These are phyloP conservation scores for Arthrobotrys entomopaga DNA, from an alignment of 2,329 filamentous ascomycete species.

Conservation along the genomic window DNA sequence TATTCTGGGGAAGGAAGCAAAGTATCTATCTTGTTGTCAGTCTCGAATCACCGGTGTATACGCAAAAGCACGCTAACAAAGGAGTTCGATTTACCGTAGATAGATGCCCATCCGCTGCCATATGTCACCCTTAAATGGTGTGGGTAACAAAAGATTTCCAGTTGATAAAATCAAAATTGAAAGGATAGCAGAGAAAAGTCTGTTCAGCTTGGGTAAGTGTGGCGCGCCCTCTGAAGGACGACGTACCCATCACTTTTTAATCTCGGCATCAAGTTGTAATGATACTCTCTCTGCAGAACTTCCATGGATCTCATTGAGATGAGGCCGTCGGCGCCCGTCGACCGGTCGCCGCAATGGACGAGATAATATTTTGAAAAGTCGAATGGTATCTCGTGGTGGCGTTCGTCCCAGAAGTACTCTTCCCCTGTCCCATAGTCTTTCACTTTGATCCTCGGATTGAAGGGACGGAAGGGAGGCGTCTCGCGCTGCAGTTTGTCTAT, in stretches of 20 bases:
- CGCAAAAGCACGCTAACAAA: too few species aligned
- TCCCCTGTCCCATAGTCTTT: slow-evolving; percentile 16
- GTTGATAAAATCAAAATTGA: slow-evolving; percentile 3
- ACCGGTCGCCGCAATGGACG: slow-evolving; percentile 23
- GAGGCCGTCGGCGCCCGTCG: slow-evolving; percentile 29
- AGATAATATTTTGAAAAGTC: slow-evolving; percentile 37
- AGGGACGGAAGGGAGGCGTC: slow-evolving; percentile 15
- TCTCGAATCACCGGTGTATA: not conserved
- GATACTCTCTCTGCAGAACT: slow-evolving; percentile 33
- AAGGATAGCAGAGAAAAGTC: not conserved
- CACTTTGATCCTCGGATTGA: slow-evolving; percentile 33
- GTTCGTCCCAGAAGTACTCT: slow-evolving; percentile 44
- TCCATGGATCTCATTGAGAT: slow-evolving; percentile 41
- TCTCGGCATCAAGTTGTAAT: slow-evolving; percentile 26
- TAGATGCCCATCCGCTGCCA: not conserved
- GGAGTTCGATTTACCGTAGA: not conserved
- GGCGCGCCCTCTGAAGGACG: slow-evolving; percentile 12
- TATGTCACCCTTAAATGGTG: not conserved
- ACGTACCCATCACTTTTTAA: slow-evolving; percentile 35
- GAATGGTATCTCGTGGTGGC: slow-evolving; percentile 18
- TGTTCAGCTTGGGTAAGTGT: slow-evolving; percentile 3
- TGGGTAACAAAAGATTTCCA: slow-evolving; percentile 4
- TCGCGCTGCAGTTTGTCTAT: slow-evolving; percentile 27
- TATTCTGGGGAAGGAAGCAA: not conserved
- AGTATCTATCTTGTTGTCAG: slow-evolving; percentile 3